phyloP scores from a whole-genome alignment of 2,329 filamentous ascomycete genomes.

The Xylariaceae sp. region DNA sequence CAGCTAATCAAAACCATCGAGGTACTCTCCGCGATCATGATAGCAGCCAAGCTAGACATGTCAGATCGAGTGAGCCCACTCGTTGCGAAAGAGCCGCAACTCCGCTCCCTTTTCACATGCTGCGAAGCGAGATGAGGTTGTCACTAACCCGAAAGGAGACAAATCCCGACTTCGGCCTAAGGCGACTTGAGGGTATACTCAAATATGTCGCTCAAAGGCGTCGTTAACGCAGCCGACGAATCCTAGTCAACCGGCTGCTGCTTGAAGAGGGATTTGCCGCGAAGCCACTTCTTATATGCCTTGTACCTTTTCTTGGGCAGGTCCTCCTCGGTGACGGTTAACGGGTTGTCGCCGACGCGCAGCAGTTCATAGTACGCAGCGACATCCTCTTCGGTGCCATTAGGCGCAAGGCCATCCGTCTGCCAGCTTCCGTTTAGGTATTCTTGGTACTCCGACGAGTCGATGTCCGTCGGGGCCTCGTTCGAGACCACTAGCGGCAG shows the following conservation, averaged over 20 bases:
- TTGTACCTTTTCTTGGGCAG: constrained; percentile 93
- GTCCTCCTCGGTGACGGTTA: constrained; percentile 89
- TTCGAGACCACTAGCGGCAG: constrained; percentile 81
- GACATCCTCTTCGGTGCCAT: constrained; percentile 66
- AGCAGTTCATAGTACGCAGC: constrained; percentile 80
- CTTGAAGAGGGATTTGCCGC: constrained; percentile 95
- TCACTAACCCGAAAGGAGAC: neutral
- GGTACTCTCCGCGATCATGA: constrained; percentile 46
- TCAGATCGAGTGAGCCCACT: constrained; percentile 43
- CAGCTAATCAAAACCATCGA: constrained; percentile 45
- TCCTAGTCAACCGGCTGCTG: constrained; percentile 72
- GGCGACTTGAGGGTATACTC: constrained; percentile 16
- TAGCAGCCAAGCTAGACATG: constrained; percentile 38
- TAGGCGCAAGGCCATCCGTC: constrained; percentile 57
- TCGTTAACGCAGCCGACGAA: constrained; percentile 30
- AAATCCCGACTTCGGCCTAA: constrained; percentile 6
- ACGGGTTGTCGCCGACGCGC: constrained; percentile 77
- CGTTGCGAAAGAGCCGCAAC: constrained; percentile 46
- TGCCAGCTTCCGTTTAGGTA: constrained; percentile 77
- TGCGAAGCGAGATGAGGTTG: constrained; percentile 12
- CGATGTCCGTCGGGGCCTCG: constrained; percentile 66
- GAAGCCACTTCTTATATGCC: constrained; percentile 92
- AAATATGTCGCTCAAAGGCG: constrained; percentile 33
- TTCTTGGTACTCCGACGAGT: constrained; percentile 74
- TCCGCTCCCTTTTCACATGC: constrained; percentile 43